Evolutionary conservation across 768 basidiomycete genomes (phyloP).

Genomic region (Lentinula detonsa): DNA sequence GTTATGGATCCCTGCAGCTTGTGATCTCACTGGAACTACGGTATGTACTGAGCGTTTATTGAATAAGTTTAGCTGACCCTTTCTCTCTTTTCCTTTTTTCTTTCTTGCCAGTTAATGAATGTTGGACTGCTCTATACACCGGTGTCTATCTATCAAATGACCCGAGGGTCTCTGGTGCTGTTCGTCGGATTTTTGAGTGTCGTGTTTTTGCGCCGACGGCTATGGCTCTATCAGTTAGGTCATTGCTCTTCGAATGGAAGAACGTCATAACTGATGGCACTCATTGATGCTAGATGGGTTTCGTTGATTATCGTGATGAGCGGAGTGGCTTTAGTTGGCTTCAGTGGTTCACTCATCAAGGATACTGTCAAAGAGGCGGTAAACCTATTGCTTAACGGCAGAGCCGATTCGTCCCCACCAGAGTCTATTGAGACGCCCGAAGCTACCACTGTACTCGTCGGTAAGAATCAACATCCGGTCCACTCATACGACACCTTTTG

Average conservation of each 20-base stretch:
- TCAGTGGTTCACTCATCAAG: constrained; percentile 84
- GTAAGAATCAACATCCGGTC: constrained; percentile 31
- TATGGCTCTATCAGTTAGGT: constrained; percentile 81
- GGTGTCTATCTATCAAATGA: constrained; percentile 98
- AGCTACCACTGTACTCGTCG: constrained; percentile 67
- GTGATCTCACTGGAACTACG: constrained; percentile 89
- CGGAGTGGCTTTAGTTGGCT: constrained; percentile 81
- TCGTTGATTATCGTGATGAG: constrained; percentile 85
- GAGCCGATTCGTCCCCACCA: constrained; percentile 28
- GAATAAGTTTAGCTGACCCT: background rate
- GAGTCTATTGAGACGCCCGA: constrained; percentile 52
- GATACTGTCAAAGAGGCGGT: constrained; percentile 51
- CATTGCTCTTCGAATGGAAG: background rate
- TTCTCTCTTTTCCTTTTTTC: background rate
- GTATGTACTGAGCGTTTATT: constrained; percentile 34
- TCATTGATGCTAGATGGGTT: constrained; percentile 58
- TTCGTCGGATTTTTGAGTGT: constrained; percentile 93
- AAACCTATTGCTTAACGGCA: constrained; percentile 16
- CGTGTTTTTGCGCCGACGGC: constrained; percentile 78
- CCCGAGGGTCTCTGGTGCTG: constrained; percentile 84
- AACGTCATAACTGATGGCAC: constrained; percentile 8
- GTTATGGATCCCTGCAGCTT: constrained; percentile 83
- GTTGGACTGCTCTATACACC: constrained; percentile 93
- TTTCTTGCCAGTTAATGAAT: constrained; percentile 69
- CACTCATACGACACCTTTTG: constrained; percentile 11